Evolutionary conservation across 139 green algal genomes (phyloP), one percentile per base, ranked within the genome.

Genomic region (Chlamydomonas urium): DNA sequence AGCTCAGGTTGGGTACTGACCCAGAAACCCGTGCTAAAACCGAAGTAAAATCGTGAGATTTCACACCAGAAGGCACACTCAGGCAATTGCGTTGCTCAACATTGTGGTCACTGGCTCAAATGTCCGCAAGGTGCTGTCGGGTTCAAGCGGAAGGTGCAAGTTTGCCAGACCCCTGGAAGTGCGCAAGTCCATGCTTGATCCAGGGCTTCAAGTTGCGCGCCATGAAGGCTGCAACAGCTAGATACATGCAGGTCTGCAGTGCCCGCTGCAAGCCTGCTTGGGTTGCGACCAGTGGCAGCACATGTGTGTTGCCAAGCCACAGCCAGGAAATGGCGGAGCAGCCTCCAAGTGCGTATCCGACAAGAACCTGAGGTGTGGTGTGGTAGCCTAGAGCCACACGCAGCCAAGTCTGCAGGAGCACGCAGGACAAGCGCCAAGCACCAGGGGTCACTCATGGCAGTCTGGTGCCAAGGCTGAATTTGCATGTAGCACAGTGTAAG

Each of bases 361-460:
- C 88, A 1, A 81, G 4, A 17, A 93, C 84, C 69, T 94, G 89
- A 0, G 81, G 72, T 23, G 69, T 38, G 1, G 86, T 94, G 79
- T 94, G 89, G 45, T 85, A 93, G 3, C 88, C 87, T 2, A 88
- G 65, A 0, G 60, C 35, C 17, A 93, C 87, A 1, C 88, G 72
- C 32, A 93, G 80, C 80, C 84, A 93, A 0, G 84, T 83, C 78
- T 90, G 76, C 37, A 74, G 34, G 5, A 58, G 24, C 17, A 71
- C 42, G n/a, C 10, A 2, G 33, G 45, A 47, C 3, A 29, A 48
- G 14, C 10, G 14, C 8, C 8, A 61, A 4, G 50, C 19, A 61
- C 14, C 50, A 61, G 24, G 50, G 50, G 14, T 28, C 23, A 61
- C 8, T 6, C 4, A 34, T 61, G 19, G 50, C 42, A 50, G 19